Base-by-base conservation (phyloP, 2,329 filamentous ascomycete genomes). In the Hortaea sp. region DNA sequence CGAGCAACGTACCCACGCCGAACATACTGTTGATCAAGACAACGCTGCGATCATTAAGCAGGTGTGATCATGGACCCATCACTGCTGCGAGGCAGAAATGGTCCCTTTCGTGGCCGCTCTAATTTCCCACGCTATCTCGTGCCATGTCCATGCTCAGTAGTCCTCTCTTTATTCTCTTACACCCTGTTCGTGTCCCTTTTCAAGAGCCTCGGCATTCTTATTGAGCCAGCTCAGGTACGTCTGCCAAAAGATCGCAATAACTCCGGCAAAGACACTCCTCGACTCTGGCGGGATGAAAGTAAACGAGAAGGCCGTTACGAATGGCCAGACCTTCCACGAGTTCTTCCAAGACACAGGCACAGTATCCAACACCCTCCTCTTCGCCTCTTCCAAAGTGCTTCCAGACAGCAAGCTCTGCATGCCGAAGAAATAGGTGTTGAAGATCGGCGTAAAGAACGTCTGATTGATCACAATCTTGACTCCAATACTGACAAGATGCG, bases 211-310 rank as follows among this genome's bases (percentile, higher is more conserved):
- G 1, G 85, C 86, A 51, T 72, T 71, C 58, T 83, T 76, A 58
- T 94, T 94, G 59, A 94, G 66, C 65, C 81, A 85, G 55, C 82
- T 86, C 56, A 95, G 61, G 71, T 95, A 95, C 1, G 87, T 88
- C 75, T 95, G 89, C 89, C 89, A 95, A 0, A 85, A 85, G 43
- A 95, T 83, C 1, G 87, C 86, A 53, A 94, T 76, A 5, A 84
- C 52, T 40, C 66, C 87, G 0, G 84, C 79, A 56, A 95, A 92
- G 11, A 94, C 75, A 56, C 81, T 85, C 43, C 89, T 74, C 65
- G 87, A 90, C 60, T 90, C 81, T 41, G 88, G 72, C 28, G 82
- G 79, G 4, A 95, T 71, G 58, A 87, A 92, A n/a, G 84, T 80
- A 60, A 95, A 94, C 64, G 76, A 89, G 61, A 95, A 82, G 0